These are phyloP conservation scores for Beta macrorhiza DNA, from an alignment of 179 eudicot genomes.

Conservation along the genomic window DNA sequence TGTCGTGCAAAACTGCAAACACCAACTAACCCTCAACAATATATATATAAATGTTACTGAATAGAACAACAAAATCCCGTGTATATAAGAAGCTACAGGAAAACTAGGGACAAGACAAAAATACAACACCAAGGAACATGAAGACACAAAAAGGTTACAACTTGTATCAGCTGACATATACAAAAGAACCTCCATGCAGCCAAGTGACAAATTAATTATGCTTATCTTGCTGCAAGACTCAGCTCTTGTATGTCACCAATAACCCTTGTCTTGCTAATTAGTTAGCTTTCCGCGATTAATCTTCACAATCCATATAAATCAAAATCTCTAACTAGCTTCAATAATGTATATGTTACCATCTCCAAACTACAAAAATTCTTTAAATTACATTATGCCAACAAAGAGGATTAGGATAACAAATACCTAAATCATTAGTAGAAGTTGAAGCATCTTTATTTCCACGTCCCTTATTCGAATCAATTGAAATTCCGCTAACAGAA, in stretches of 20 bases:
- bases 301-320: neutral
- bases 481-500: conserved; percentile 49
- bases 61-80: neutral
- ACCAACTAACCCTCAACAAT: neutral
- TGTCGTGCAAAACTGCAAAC: neutral
- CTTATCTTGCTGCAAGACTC: neutral
- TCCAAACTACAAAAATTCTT: neutral
- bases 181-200: neutral
- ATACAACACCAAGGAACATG: neutral
- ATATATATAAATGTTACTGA: neutral
- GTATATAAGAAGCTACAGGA: neutral
- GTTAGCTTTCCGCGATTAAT: neutral
- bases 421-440: conserved; percentile 85
- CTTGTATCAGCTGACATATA: neutral
- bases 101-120: neutral
- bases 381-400: neutral
- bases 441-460: conserved; percentile 67
- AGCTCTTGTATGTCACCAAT: neutral
- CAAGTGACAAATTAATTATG: neutral
- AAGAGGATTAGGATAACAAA: conserved; percentile 10
- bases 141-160: neutral
- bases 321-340: neutral
- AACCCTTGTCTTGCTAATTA: neutral
- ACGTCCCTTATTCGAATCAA: conserved; percentile 43
- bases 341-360: neutral